These are phyloP conservation scores for Tripterygium wilfordii DNA, from an alignment of 177 flowering plant species.

Conservation along the genomic window DNA sequence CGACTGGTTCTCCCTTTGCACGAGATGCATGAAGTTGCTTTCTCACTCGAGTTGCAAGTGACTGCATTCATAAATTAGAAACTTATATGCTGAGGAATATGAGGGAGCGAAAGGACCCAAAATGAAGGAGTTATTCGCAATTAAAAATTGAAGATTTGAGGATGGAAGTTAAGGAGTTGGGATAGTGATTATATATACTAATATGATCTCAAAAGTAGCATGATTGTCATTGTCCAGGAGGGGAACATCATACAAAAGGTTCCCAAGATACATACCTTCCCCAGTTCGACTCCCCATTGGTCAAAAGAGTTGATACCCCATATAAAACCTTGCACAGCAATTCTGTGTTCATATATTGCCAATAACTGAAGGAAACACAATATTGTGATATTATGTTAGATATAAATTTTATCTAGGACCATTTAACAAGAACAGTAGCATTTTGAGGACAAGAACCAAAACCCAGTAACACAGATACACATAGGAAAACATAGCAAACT, in stretches of 20 bases:
- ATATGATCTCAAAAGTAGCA: neutral
- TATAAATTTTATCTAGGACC: too few species aligned
- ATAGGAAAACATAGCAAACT: too few species aligned
- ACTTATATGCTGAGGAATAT: neutral
- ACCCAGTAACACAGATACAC: too few species aligned
- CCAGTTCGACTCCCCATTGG: slow-evolving; percentile 99
- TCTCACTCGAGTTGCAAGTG: slow-evolving; percentile 78
- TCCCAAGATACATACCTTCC: slow-evolving; percentile 53
- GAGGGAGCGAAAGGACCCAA: too few species aligned
- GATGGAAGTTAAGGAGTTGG: neutral
- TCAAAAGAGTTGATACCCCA: slow-evolving; percentile 99
- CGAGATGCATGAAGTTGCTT: slow-evolving; percentile 78
- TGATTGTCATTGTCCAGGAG: too few species aligned
- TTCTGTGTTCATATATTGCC: slow-evolving; percentile 94
- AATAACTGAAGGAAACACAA: slow-evolving; percentile 48
- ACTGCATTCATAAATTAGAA: slow-evolving; percentile 37
- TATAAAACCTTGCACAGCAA: slow-evolving; percentile 92
- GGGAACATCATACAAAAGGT: too few species aligned
- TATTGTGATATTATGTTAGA: too few species aligned
- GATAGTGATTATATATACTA: neutral
- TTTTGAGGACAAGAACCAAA: too few species aligned
- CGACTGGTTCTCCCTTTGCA: slow-evolving; percentile 54
- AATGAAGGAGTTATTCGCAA: too few species aligned
- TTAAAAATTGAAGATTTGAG: too few species aligned
- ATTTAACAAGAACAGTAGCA: too few species aligned